These are phyloP conservation scores for Exophiala lecanii-corni DNA, from an alignment of 2,329 filamentous ascomycete species.

Conservation along the genomic window DNA sequence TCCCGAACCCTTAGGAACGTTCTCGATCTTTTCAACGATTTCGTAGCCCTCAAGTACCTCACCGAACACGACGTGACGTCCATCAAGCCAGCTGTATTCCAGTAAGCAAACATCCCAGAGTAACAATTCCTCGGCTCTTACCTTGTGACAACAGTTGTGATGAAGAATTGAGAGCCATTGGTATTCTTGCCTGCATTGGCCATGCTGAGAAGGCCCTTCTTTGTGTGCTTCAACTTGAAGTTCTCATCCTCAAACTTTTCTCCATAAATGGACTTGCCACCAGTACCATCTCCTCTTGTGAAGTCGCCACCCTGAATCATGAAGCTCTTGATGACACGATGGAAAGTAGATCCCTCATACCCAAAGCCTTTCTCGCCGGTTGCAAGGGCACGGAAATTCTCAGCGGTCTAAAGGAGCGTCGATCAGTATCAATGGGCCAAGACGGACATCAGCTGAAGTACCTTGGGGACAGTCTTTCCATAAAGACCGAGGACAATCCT, in stretches of 20 bases:
- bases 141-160: constrained; percentile 57
- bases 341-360: constrained; percentile 63
- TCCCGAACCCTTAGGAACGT: constrained; percentile 51
- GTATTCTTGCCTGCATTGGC: constrained; percentile 52
- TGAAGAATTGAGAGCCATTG: constrained; percentile 61
- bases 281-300: constrained; percentile 60
- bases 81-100: constrained; percentile 54
- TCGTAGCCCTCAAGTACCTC: constrained; percentile 66
- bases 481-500: constrained; percentile 62
- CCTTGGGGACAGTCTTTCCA: constrained; percentile 64
- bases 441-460: constrained; percentile 30
- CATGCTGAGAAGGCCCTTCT: constrained; percentile 62
- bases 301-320: constrained; percentile 70
- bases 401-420: constrained; percentile 48
- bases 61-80: constrained; percentile 63
- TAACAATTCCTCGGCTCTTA: constrained; percentile 23
- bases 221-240: constrained; percentile 66
- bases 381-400: constrained; percentile 61
- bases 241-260: constrained; percentile 65
- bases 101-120: constrained; percentile 4
- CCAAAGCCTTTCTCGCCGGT: constrained; percentile 65
- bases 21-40: constrained; percentile 61
- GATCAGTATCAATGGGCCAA: neutral
- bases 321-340: constrained; percentile 66
- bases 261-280: constrained; percentile 65